A percentile compares a stretch with the other conserved stretches of the same genome.
phyloP scores from a whole-genome alignment of 345 rosid genomes.

The Mallotus nudiflorus region DNA sequence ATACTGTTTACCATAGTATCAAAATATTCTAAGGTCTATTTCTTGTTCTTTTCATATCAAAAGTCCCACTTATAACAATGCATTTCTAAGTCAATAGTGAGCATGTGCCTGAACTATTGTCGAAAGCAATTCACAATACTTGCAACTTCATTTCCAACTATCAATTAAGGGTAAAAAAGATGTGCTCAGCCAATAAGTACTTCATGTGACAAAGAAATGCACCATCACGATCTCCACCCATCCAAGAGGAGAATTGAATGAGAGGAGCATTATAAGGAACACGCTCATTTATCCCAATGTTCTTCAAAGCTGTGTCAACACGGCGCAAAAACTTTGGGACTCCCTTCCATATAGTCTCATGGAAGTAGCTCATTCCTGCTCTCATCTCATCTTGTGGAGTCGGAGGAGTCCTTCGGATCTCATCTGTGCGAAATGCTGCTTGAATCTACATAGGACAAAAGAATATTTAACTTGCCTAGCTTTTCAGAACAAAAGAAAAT shows the following conservation, averaged over 20 bases:
- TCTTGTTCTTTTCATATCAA: no score
- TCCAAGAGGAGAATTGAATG: slow-evolving; percentile 97
- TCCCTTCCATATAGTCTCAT: slow-evolving; percentile 98
- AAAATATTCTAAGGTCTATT: no score
- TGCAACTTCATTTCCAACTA: no score
- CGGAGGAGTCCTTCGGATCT: slow-evolving; percentile 96
- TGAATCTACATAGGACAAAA: slow-evolving; percentile 58
- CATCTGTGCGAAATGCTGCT: slow-evolving; percentile 99
- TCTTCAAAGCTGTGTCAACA: slow-evolving; percentile 95
- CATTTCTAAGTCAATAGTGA: no score
- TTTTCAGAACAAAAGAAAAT: not conserved
- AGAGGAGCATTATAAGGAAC: slow-evolving; percentile 98
- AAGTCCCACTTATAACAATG: no score
- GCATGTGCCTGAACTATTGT: no score
- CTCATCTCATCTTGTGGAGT: slow-evolving; percentile 99
- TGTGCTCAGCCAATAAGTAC: not conserved
- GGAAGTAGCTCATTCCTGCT: slow-evolving; percentile 99
- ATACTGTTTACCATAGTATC: no score
- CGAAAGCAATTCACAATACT: no score
- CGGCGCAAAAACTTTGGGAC: slow-evolving; percentile 98
- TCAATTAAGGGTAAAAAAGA: not conserved
- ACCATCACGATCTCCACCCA: slow-evolving; percentile 99
- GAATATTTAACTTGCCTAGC: not conserved
- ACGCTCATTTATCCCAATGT: slow-evolving; percentile 87
- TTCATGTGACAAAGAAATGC: slow-evolving; percentile 20